A percentile compares a stretch with the other conserved stretches of the same genome.
Evolutionary conservation across 768 basidiomycete genomes (phyloP).

Genomic region (Lentinula edodes): DNA sequence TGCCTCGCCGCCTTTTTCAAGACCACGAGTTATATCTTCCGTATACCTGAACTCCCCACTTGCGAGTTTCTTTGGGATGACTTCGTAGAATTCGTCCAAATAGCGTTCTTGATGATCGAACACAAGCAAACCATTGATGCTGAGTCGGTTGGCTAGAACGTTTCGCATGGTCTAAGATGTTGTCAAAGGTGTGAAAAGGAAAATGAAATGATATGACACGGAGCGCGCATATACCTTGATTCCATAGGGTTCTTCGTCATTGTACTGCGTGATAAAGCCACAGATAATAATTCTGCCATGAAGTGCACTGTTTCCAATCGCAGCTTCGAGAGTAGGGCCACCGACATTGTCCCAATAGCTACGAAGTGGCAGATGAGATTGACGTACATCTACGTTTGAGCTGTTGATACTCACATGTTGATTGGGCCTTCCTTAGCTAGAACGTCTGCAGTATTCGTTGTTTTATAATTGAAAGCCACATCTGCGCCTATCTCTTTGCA

Average conservation of each 20-base stretch:
- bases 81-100: constrained; percentile 33
- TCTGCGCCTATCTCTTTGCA: constrained; percentile 58
- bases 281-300: constrained; percentile 43
- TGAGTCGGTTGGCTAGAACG: constrained; percentile 29
- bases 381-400: not conserved
- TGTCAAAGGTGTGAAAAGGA: constrained; percentile 14
- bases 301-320: constrained; percentile 36
- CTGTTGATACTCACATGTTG: constrained; percentile 27
- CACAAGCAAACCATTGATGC: constrained; percentile 37
- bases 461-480: constrained; percentile 74
- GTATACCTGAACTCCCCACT: constrained; percentile 41
- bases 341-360: constrained; percentile 59
- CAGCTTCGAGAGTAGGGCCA: constrained; percentile 55
- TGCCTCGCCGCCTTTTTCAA: constrained; percentile 31
- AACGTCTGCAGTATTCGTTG: constrained; percentile 41
- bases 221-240: not conserved
- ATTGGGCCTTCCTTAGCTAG: constrained; percentile 50
- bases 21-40: constrained; percentile 40
- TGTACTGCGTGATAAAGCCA: constrained; percentile 4
- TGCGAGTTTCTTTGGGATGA: constrained; percentile 33
- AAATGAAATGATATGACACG: too few species aligned
- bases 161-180: constrained; percentile 19
- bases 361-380: not conserved
- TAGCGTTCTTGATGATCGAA: constrained; percentile 26
- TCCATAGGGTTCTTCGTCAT: not conserved